Evolutionary conservation across 306 rosid species (phyloP), one percentile per base, ranked within the genome.

Genomic region (Calophaca sinica): DNA sequence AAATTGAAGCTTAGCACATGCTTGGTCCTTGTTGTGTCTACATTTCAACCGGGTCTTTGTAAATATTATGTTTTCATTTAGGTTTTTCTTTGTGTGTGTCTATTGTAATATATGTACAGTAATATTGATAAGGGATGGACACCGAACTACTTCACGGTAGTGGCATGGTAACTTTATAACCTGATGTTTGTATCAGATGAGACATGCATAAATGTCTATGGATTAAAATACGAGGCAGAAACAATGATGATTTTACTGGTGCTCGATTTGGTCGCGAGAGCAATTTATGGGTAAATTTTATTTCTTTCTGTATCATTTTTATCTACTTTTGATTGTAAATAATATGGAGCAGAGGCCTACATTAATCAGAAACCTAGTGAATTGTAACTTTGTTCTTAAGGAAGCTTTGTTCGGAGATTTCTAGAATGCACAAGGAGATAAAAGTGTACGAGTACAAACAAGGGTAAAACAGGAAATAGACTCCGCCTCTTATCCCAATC

Each of bases 121-220:
- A n/a, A n/a, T 33, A 32, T 35, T 35, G 2, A 35, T 13, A 13
- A 35, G 9, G 10, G 41, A 35, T 5, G 66, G 66, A 59, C 64
- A 32, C 3, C 20, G 14, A 33, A 20, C 26, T 33, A n/a, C 28
- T 4, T 15, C 44, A 2, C 12, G 5, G 5, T 60, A 6, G 28
- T 60, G 65, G 9, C 65, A 60, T 35, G 20, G 65, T 35, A 33
- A 60, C 45, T 36, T 10, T 65, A 67, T 50, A 10, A 39, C 42
- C 11, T 50, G 61, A 49, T 50, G 3, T n/a, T 69, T 44, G 63
- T 51, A 59, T 50, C 20, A 65, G 62, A 50, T 51, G 42, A 20
- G 1, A 20, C 26, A 26, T 48, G 38, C 61, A 33, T 62, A 41
- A 61, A 20, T 61, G 38, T 12, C 53, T 46, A 2, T 46, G 36